Base-by-base conservation (phyloP, 163 green algal genomes). In the Picocystis sp. region DNA sequence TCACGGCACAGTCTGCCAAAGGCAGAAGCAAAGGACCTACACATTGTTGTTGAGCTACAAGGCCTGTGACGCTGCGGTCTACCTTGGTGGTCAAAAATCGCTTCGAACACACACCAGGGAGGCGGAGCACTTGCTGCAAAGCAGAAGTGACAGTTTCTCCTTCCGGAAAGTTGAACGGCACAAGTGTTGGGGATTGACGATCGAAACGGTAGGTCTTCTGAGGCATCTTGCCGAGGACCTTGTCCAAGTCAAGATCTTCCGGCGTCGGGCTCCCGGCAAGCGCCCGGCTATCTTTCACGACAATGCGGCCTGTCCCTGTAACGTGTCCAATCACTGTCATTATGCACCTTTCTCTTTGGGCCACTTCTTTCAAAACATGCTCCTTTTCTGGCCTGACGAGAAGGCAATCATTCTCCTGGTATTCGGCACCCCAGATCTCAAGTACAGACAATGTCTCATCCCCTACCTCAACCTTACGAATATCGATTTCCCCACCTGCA, bases 71-170 rank as follows among this genome's bases (percentile, higher is more conserved):
- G 61, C 77, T 85, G 33, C 87, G 73, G 71, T 97, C 85, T 14
- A 93, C 89, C 75, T 98, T 98, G 64, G 80, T 93, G 56, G 89
- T 98, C 22, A 98, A 72, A 78, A 97, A 98, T 44, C 89, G 77
- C 71, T 98, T 98, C 50, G 76, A 92, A 73, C 81, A 81, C 1
- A 98, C 89, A 14, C 66, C 66, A 8, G 88, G 88, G 62, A 96
- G 71, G 10, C 76, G 61, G 55, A 98, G 73, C 62, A 98, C 81
- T 9, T 25, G 44, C 44, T 50, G 5, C 44, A 50, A 50, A 25
- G 44, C 44, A 9, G 44, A 24, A 24, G 5, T 9, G 44, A 25
- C 44, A 50, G 44, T 25, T 25, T 23, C 22, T 6, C 22, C 44
- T 12, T 23, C 21, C 5, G 44, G 44, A 33, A 50, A 25, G 22